A percentile compares a stretch with the other conserved stretches of the same genome.
Evolutionary conservation across 305 asterid genomes (phyloP).

Genomic region (Withania somnifera): DNA sequence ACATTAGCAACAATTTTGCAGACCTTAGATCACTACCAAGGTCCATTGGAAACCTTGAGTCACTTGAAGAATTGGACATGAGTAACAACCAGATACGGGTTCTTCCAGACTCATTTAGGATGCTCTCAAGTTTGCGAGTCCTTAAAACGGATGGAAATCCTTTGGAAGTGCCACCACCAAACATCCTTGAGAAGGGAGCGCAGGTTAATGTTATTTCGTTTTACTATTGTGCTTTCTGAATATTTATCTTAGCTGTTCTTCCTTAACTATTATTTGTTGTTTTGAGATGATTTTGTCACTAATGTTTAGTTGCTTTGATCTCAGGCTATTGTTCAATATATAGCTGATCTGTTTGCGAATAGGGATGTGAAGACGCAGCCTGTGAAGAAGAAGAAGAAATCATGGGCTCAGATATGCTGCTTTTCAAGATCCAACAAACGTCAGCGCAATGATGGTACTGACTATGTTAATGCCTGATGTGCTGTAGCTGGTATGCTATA

Average conservation of each 20-base stretch:
- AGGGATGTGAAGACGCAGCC: conserved; percentile 54
- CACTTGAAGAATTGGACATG: conserved; percentile 80
- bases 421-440: conserved; percentile 76
- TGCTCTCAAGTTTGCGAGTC: conserved; percentile 49
- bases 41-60: conserved; percentile 92
- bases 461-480: conserved; percentile 28
- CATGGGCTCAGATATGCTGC: conserved; percentile 68
- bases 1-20: conserved; percentile 91
- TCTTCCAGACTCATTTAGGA: conserved; percentile 85
- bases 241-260: not conserved
- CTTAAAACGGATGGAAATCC: conserved; percentile 90
- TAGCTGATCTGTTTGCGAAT: conserved; percentile 61
- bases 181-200: conserved; percentile 56
- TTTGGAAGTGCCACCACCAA: conserved; percentile 51
- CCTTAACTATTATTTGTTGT: not conserved
- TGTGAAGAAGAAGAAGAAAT: conserved; percentile 55
- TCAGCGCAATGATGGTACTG: conserved; percentile 39
- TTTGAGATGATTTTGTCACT: not conserved
- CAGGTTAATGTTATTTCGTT: conserved; percentile 38
- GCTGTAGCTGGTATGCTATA: conserved; percentile 16
- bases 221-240: not conserved
- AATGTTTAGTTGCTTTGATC: not conserved
- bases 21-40: conserved; percentile 71
- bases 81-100: conserved; percentile 77
- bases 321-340: conserved; percentile 77